A percentile compares a stretch with the other conserved stretches of the same genome.
Evolutionary conservation across 768 basidiomycete genomes (phyloP).

Genomic region (Trametopsis cervina): DNA sequence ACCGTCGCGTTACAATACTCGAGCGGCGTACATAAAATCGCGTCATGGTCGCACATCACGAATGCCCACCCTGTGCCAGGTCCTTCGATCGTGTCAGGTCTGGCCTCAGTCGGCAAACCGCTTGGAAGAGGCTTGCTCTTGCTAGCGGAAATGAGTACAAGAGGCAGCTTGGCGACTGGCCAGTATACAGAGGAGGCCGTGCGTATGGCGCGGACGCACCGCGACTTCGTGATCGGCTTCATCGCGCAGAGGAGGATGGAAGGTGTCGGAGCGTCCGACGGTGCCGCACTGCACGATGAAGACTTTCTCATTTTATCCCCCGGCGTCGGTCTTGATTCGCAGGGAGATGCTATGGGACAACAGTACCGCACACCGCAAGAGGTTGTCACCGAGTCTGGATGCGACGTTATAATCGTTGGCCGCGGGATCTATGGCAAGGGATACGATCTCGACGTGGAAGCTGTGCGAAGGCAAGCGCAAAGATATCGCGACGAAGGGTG

Average conservation of each 20-base stretch:
- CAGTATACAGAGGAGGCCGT: constrained; percentile 80
- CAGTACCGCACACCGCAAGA: constrained; percentile 88
- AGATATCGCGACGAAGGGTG: constrained; percentile 84
- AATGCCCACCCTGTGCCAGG: constrained; percentile 97
- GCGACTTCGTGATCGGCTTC: constrained; percentile 93
- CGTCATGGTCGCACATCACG: constrained; percentile 93
- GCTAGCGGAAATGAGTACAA: constrained; percentile 94
- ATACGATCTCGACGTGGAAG: constrained; percentile 35
- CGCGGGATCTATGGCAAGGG: constrained; percentile 82
- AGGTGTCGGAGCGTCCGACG: constrained; percentile 36
- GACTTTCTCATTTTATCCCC: constrained; percentile 92
- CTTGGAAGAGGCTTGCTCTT: constrained; percentile 82
- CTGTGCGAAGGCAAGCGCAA: constrained; percentile 66
- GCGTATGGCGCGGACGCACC: constrained; percentile 75
- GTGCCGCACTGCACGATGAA: constrained; percentile 31
- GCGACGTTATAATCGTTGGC: constrained; percentile 97
- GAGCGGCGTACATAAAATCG: constrained; percentile 86
- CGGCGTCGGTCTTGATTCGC: constrained; percentile 74
- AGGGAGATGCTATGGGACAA: constrained; percentile 79
- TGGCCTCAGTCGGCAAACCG: constrained; percentile 79
- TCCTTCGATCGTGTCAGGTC: constrained; percentile 89
- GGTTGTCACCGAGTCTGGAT: constrained; percentile 74
- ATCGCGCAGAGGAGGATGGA: constrained; percentile 89
- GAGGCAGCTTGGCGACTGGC: constrained; percentile 78
- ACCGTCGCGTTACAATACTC: constrained; percentile 95